These are phyloP conservation scores for Solanum etuberosum DNA, from an alignment of 257 asterid genomes.

Conservation along the genomic window DNA sequence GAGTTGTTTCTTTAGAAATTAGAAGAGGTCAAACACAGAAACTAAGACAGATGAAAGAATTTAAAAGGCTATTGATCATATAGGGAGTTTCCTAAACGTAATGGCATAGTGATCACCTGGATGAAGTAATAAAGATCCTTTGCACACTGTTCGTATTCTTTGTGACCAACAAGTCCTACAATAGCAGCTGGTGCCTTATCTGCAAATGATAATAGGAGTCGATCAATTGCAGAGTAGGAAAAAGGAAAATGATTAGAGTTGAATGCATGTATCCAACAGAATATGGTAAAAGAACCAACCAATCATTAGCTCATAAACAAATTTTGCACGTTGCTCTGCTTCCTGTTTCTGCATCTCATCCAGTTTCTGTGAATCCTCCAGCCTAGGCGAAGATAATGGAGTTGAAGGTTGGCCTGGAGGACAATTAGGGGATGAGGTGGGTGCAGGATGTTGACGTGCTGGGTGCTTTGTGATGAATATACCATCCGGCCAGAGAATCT, in stretches of 20 bases:
- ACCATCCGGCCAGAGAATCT: constrained; percentile 97
- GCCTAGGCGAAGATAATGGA: constrained; percentile 38
- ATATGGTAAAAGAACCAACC: constrained; percentile 33
- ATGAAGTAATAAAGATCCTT: constrained; percentile 85
- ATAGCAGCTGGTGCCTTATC: constrained; percentile 89
- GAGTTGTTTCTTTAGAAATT: neutral
- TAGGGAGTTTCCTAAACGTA: neutral
- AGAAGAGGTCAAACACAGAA: neutral
- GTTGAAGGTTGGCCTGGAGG: constrained; percentile 25
- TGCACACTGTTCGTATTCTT: constrained; percentile 82
- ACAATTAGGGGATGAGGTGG: constrained; percentile 28
- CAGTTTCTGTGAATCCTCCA: constrained; percentile 26
- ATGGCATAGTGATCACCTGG: constrained; percentile 38
- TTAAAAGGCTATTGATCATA: neutral
- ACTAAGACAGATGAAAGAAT: neutral
- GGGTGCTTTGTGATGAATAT: constrained; percentile 93
- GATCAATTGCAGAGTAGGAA: neutral
- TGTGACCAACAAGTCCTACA: constrained; percentile 82
- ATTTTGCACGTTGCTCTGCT: constrained; percentile 79
- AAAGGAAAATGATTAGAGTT: neutral
- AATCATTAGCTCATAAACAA: constrained; percentile 44
- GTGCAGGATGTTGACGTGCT: constrained; percentile 45
- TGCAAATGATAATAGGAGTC: constrained; percentile 17
- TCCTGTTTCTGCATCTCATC: constrained; percentile 63
- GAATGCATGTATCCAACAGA: neutral